Evolutionary conservation across 495 filamentous ascomycete species (phyloP).

Genomic region (Tuber brumale): DNA sequence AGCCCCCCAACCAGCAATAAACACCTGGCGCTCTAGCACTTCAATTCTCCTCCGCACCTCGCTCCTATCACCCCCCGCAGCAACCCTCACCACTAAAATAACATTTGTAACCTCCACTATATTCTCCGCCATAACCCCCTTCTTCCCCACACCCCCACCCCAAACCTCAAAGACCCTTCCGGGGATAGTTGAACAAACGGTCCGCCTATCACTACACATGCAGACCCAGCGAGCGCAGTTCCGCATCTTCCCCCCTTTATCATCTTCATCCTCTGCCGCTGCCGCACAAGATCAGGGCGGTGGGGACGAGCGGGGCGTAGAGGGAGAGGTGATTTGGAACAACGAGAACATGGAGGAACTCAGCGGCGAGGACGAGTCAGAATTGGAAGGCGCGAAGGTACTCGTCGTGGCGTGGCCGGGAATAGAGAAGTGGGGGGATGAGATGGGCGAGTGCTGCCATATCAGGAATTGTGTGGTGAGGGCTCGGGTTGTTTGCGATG

Average conservation of each 20-base stretch:
- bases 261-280: background rate
- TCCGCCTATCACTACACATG: slow-evolving; percentile 26
- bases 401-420: slow-evolving; percentile 30
- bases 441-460: slow-evolving; percentile 27
- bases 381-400: slow-evolving; percentile 17
- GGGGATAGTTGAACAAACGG: slow-evolving; percentile 25
- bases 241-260: background rate
- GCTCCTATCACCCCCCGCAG: slow-evolving; percentile 14
- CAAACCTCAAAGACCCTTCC: slow-evolving; percentile 22
- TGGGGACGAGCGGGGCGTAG: background rate
- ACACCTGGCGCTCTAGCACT: slow-evolving; percentile 24
- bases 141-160: slow-evolving; percentile 20
- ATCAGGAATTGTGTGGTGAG: slow-evolving; percentile 31
- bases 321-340: slow-evolving; percentile 17
- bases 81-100: slow-evolving; percentile 10
- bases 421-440: slow-evolving; percentile 32
- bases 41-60: slow-evolving; percentile 22
- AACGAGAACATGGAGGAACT: slow-evolving; percentile 29
- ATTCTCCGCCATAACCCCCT: slow-evolving; percentile 9
- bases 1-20: slow-evolving; percentile 18
- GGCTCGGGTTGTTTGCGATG: slow-evolving; percentile 29
- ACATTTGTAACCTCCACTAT: slow-evolving; percentile 13
- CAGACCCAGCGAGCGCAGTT: slow-evolving; percentile 29
- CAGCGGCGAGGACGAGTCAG: slow-evolving; percentile 25
- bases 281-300: background rate